Evolutionary conservation across 148 eudicot species (phyloP).

Genomic region (Fallopia convolvulus): DNA sequence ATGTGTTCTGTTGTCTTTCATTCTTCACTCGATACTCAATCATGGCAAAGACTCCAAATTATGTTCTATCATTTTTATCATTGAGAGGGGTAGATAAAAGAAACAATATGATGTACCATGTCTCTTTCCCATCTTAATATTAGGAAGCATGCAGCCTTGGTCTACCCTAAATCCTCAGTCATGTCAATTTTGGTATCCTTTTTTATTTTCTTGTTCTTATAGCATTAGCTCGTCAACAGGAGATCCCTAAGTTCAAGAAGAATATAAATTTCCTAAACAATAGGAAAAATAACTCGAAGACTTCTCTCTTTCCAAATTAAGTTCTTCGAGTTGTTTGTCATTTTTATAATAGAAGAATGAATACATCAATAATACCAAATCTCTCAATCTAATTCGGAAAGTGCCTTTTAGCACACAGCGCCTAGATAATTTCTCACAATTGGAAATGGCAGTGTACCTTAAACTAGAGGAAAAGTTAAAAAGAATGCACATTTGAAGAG

Average conservation of each 20-base stretch:
- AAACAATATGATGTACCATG: neutral
- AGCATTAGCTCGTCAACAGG: neutral
- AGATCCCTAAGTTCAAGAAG: neutral
- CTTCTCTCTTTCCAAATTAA: neutral
- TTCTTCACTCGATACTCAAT: neutral
- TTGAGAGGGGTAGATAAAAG: neutral
- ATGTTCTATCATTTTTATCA: neutral
- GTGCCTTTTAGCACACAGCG: neutral
- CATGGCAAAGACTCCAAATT: neutral
- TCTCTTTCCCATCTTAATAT: neutral
- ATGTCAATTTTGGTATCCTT: neutral
- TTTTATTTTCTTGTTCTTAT: neutral
- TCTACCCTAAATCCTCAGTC: neutral
- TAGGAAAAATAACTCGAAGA: neutral
- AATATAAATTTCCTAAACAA: neutral
- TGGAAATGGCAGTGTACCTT: neutral
- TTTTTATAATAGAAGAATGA: neutral
- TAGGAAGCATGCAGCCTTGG: neutral
- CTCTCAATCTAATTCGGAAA: neutral
- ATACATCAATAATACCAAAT: neutral
- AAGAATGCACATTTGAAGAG: neutral
- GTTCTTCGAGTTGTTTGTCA: neutral
- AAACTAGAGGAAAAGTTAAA: neutral
- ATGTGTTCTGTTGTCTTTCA: neutral
- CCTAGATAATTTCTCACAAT: neutral